Conservation (phyloP, 73 alveolate genomes). For the Tetrahymena elliotti region DNA sequence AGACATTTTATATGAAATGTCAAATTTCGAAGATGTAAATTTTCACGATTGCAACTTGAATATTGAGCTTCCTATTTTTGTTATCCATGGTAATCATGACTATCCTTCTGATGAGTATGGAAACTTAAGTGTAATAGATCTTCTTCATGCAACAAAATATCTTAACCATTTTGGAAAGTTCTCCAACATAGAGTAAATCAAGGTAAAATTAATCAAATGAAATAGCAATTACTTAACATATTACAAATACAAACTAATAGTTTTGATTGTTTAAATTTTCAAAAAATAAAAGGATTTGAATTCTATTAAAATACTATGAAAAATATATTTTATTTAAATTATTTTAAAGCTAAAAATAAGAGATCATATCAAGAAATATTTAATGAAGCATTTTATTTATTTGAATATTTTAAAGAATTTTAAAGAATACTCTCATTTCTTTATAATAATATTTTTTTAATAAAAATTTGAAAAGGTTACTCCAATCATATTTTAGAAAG, state of each 20-base stretch:
- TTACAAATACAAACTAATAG: too few species aligned
- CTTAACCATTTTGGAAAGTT: conserved; percentile 88
- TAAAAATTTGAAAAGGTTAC: conserved; percentile 66
- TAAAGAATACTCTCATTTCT: not conserved
- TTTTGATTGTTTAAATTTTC: too few species aligned
- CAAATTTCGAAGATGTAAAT: conserved; percentile 61
- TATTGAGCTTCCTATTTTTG: conserved; percentile 86
- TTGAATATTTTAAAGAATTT: too few species aligned
- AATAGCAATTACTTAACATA: too few species aligned
- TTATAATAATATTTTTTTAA: not conserved
- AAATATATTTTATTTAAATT: too few species aligned
- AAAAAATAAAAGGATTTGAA: too few species aligned
- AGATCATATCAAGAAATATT: too few species aligned
- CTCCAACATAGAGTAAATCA: conserved; percentile 24
- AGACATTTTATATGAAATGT: conserved; percentile 57
- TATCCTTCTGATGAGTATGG: conserved; percentile 85
- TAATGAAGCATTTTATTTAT: too few species aligned
- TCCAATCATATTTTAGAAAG: conserved; percentile 88
- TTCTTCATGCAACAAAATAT: conserved; percentile 63
- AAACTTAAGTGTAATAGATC: conserved; percentile 73
- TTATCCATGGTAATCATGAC: conserved; percentile 97
- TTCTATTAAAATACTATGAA: too few species aligned
- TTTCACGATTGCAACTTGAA: conserved; percentile 63
- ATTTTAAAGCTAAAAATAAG: too few species aligned
- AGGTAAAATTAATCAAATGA: too few species aligned